These are phyloP conservation scores for Coix lacrymajobi DNA, from an alignment of 176 grass and related monocot genomes.

Conservation along the genomic window DNA sequence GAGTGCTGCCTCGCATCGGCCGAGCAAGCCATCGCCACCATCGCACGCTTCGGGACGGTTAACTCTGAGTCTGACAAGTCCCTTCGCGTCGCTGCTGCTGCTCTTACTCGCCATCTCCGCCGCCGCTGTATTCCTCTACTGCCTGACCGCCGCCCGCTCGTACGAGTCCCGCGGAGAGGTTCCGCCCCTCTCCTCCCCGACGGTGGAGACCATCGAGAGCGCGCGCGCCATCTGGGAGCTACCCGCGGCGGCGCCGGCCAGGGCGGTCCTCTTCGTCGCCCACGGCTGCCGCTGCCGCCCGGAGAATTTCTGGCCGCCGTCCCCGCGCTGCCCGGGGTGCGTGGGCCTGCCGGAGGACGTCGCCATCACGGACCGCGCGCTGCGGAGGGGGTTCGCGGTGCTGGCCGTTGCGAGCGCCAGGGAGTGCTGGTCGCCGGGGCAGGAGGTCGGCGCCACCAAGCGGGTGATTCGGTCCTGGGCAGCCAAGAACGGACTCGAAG, in stretches of 20 bases:
- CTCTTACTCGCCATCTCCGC: neutral
- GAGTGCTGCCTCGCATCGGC: neutral
- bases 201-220: slow-evolving; percentile 8
- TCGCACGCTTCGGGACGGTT: neutral
- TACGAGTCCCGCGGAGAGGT: neutral
- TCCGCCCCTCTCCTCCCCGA: neutral
- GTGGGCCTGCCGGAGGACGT: slow-evolving; percentile 58
- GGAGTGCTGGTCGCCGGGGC: slow-evolving; percentile 58
- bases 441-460: slow-evolving; percentile 36
- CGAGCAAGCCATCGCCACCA: neutral
- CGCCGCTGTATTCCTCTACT: slow-evolving; percentile 28
- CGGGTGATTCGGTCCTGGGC: slow-evolving; percentile 37
- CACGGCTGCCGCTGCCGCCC: slow-evolving; percentile 65
- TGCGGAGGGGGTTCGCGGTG: slow-evolving; percentile 48
- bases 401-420: slow-evolving; percentile 49
- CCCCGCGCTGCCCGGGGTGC: slow-evolving; percentile 48
- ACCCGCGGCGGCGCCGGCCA: slow-evolving; percentile 34
- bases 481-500: slow-evolving; percentile 28
- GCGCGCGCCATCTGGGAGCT: slow-evolving; percentile 61
- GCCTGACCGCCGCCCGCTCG: neutral
- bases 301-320: slow-evolving; percentile 66
- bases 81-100: slow-evolving; percentile 17
- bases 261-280: slow-evolving; percentile 57
- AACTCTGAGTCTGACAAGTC: neutral
- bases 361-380: slow-evolving; percentile 36